phyloP scores from a whole-genome alignment of 140 eudicot genomes.

The Flaveria floridana region DNA sequence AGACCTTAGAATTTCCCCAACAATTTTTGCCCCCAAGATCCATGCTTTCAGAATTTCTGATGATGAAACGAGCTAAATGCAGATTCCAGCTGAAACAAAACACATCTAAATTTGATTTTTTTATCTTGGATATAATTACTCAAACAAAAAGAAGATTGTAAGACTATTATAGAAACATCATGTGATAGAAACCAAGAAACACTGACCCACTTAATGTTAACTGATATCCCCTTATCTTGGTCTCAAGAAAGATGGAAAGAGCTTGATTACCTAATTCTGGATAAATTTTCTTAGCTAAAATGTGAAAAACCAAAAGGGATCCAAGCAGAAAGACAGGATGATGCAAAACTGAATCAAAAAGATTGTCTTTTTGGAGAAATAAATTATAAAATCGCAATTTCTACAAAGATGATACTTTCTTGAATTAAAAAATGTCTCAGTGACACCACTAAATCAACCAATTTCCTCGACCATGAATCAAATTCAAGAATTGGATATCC shows the following conservation, averaged over 20 bases:
- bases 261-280: not conserved
- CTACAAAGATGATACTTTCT: slow-evolving; percentile 15
- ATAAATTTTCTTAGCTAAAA: not conserved
- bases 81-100: slow-evolving; percentile 37
- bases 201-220: slow-evolving; percentile 23
- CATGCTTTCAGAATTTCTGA: slow-evolving; percentile 31
- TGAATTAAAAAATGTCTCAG: slow-evolving; percentile 8
- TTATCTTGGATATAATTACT: not conserved
- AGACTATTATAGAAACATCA: not conserved
- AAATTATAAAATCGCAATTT: not conserved
- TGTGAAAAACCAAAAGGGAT: slow-evolving; percentile 20
- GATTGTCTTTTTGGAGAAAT: slow-evolving; percentile 19
- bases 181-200: slow-evolving; percentile 22
- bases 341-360: slow-evolving; percentile 30
- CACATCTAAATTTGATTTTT: slow-evolving; percentile 18
- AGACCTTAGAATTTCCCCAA: slow-evolving; percentile 38
- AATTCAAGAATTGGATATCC: slow-evolving; percentile 16
- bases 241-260: not conserved
- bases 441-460: slow-evolving; percentile 28
- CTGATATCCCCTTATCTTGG: slow-evolving; percentile 8
- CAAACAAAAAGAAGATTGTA: not conserved
- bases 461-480: slow-evolving; percentile 24
- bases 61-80: slow-evolving; percentile 23
- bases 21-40: slow-evolving; percentile 33
- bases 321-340: slow-evolving; percentile 12